phyloP scores from a whole-genome alignment of 768 basidiomycete genomes.

The Kwoniella shandongensis region DNA sequence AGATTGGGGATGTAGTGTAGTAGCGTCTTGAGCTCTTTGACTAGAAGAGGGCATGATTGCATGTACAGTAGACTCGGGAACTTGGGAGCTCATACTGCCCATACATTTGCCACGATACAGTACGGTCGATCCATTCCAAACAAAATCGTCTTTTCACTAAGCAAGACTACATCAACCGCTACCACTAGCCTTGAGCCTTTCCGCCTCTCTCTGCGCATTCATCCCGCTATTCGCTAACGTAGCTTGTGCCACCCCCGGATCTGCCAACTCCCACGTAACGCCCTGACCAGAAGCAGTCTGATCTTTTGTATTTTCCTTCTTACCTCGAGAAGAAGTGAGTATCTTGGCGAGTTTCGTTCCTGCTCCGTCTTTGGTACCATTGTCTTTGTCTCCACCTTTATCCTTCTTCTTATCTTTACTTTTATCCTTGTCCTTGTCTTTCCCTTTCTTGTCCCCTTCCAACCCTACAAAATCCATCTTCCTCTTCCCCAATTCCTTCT shows the following conservation, averaged over 20 bases:
- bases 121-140: too few relatives aligned
- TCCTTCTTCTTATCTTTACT: not conserved
- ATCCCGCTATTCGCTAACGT: constrained; percentile 11
- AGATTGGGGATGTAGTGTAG: too few relatives aligned
- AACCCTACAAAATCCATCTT: constrained; percentile 6
- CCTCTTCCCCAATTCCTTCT: constrained; percentile 14
- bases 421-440: constrained; percentile 4
- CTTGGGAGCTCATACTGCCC: too few relatives aligned
- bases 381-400: constrained; percentile 1
- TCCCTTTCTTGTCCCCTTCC: not conserved
- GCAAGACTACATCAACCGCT: too few relatives aligned
- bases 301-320: not conserved
- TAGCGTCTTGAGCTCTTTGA: too few relatives aligned
- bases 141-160: too few relatives aligned
- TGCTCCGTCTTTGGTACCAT: too few relatives aligned
- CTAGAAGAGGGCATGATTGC: too few relatives aligned
- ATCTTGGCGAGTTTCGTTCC: too few relatives aligned
- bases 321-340: not conserved
- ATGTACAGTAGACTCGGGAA: too few relatives aligned
- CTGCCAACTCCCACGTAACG: constrained; percentile 18
- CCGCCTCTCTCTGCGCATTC: constrained; percentile 16
- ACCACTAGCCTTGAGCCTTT: constrained; percentile 11
- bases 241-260: constrained; percentile 12
- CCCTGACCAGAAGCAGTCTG: not conserved
- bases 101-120: too few relatives aligned